Evolutionary conservation across 208 protist species (phyloP).

Genomic region (Leishmania turanica): DNA sequence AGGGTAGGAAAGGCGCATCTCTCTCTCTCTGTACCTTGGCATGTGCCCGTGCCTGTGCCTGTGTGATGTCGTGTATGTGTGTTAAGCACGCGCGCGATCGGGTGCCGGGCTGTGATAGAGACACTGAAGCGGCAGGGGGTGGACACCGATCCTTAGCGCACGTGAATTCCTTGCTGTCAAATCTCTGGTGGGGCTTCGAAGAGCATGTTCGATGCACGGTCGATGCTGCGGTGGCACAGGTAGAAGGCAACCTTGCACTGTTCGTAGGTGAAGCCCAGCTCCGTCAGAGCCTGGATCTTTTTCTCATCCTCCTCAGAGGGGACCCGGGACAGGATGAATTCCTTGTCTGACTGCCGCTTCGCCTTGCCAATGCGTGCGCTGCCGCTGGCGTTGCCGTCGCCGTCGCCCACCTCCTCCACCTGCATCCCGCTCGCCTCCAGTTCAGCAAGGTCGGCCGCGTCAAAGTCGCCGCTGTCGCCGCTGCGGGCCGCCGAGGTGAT

Average conservation of each 20-base stretch:
- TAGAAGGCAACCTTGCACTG: conserved; percentile 89
- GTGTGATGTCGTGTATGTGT: neutral
- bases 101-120: neutral
- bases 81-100: neutral
- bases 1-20: too few species aligned
- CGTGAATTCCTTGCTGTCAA: conserved; percentile 21
- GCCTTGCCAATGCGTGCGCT: conserved; percentile 3
- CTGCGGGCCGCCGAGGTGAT: neutral
- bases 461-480: conserved; percentile 15
- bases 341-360: conserved; percentile 34
- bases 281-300: conserved; percentile 83
- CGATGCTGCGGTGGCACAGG: conserved; percentile 73
- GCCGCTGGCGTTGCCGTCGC: neutral
- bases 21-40: neutral
- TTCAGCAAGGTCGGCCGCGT: conserved; percentile 23
- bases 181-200: conserved; percentile 88
- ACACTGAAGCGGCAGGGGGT: neutral
- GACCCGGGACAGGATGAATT: conserved; percentile 57
- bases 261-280: conserved; percentile 84
- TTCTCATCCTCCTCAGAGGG: conserved; percentile 77
- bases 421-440: conserved; percentile 34
- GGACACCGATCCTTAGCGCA: neutral
- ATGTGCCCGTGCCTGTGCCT: neutral
- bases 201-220: conserved; percentile 84
- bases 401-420: conserved; percentile 24